phyloP scores from a whole-genome alignment of 1,139 yeast species.

The Arxiozyma bovina region DNA sequence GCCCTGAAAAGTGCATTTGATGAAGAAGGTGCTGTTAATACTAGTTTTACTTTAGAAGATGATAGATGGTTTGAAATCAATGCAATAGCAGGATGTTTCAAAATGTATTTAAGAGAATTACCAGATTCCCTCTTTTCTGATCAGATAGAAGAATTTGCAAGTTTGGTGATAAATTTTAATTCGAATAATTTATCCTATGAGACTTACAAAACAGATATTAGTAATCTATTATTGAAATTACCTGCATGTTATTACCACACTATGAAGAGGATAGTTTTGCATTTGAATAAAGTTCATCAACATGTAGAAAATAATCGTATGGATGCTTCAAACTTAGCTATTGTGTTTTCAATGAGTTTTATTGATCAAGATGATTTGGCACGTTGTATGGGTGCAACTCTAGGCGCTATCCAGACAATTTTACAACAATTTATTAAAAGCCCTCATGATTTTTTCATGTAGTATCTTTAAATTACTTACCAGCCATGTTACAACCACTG shows the following conservation, averaged over 20 bases:
- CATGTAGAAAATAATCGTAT: slow-evolving; percentile 60
- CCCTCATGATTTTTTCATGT: slow-evolving; percentile 26
- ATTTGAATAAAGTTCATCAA: slow-evolving; percentile 53
- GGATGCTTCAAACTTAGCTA: slow-evolving; percentile 75
- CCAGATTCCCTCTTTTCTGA: slow-evolving; percentile 79
- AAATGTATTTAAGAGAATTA: slow-evolving; percentile 73
- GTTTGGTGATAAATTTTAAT: slow-evolving; percentile 30
- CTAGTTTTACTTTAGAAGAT: slow-evolving; percentile 51
- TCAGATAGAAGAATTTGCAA: slow-evolving; percentile 43
- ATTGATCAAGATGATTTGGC: slow-evolving; percentile 36
- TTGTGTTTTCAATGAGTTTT: slow-evolving; percentile 60
- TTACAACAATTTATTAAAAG: slow-evolving; percentile 32
- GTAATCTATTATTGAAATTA: slow-evolving; percentile 38
- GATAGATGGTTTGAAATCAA: slow-evolving; percentile 73
- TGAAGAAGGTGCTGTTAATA: slow-evolving; percentile 43
- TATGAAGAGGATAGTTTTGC: slow-evolving; percentile 57
- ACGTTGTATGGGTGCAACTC: slow-evolving; percentile 35
- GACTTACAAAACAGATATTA: slow-evolving; percentile 24
- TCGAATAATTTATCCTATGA: slow-evolving; percentile 19
- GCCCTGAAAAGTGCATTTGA: slow-evolving; percentile 68
- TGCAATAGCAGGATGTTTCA: slow-evolving; percentile 83
- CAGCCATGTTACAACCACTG: background rate
- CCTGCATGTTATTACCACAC: slow-evolving; percentile 64
- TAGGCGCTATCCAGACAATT: slow-evolving; percentile 37
- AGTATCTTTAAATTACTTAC: background rate